A percentile compares a stretch with the other conserved stretches of the same genome.
phyloP scores from a whole-genome alignment of 495 filamentous ascomycete species.

The Oidiodendron maius region DNA sequence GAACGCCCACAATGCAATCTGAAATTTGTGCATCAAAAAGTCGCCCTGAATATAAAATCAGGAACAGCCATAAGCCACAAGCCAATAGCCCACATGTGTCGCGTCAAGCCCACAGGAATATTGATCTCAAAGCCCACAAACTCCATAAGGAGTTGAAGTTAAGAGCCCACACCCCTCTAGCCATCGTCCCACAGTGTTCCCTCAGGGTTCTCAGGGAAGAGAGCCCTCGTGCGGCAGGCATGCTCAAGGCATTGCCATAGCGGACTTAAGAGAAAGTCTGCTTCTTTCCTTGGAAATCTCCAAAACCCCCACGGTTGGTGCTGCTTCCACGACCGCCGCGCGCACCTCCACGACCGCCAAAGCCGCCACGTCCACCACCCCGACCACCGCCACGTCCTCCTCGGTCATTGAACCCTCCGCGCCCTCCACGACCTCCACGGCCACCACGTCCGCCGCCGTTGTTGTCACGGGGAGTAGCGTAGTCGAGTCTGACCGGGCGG shows the following conservation, averaged over 20 bases:
- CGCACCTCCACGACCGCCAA: constrained; percentile 35
- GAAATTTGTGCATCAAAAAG: constrained; percentile 5
- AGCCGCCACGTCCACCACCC: constrained; percentile 43
- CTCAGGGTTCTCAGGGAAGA: constrained; percentile 4
- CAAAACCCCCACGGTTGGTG: constrained; percentile 68
- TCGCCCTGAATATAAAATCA: constrained; percentile 7
- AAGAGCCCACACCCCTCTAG: constrained; percentile 29
- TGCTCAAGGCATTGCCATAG: constrained; percentile 7
- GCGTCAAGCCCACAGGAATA: constrained; percentile 19
- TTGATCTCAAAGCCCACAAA: constrained; percentile 29
- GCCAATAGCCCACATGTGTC: constrained; percentile 11
- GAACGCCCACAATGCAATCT: constrained; percentile 35
- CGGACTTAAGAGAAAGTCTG: constrained; percentile 65
- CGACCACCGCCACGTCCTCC: constrained; percentile 40
- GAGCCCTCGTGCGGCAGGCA: constrained; percentile 20
- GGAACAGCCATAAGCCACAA: constrained; percentile 27
- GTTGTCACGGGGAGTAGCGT: constrained; percentile 66
- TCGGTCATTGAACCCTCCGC: constrained; percentile 44
- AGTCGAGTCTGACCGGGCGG: constrained; percentile 84
- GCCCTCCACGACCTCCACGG: constrained; percentile 42
- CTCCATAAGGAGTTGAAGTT: constrained; percentile 23
- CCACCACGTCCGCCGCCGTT: constrained; percentile 45
- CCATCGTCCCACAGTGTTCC: constrained; percentile 23
- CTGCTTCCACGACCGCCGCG: constrained; percentile 46
- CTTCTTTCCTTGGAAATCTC: constrained; percentile 89